Evolutionary conservation across 2,329 filamentous ascomycete genomes (phyloP).

Genomic region (Apiospora saccharicola): DNA sequence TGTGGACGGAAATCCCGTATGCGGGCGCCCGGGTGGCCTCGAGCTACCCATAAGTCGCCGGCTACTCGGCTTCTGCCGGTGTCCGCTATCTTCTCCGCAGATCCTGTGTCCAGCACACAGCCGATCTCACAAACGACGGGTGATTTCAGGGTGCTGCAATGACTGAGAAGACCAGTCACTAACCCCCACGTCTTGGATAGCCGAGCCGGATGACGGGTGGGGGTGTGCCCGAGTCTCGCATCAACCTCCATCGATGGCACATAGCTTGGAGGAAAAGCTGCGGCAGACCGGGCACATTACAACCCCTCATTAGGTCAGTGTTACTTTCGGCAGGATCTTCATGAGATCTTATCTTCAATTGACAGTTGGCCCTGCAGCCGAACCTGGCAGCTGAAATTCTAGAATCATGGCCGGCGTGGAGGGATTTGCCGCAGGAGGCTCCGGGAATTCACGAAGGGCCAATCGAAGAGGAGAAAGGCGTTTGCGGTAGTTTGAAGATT

Average conservation of each 20-base stretch:
- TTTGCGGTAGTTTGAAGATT: neutral
- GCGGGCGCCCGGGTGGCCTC: neutral
- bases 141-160: neutral
- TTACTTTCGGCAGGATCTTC: neutral
- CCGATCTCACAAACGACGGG: neutral
- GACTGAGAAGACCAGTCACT: too few relatives aligned
- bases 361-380: slow-evolving; percentile 3
- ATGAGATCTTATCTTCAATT: neutral
- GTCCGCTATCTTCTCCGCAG: neutral
- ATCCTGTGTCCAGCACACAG: neutral
- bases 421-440: neutral
- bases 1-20: neutral
- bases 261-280: neutral
- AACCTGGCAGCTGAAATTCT: neutral
- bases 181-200: neutral
- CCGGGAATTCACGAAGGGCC: neutral
- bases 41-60: neutral
- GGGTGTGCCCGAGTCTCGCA: neutral
- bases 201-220: neutral
- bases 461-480: neutral
- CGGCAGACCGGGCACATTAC: too few relatives aligned
- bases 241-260: neutral
- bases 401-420: neutral
- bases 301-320: neutral
- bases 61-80: neutral